Conservation (phyloP, 129 eudicot species). For the Lonicera japonica region DNA sequence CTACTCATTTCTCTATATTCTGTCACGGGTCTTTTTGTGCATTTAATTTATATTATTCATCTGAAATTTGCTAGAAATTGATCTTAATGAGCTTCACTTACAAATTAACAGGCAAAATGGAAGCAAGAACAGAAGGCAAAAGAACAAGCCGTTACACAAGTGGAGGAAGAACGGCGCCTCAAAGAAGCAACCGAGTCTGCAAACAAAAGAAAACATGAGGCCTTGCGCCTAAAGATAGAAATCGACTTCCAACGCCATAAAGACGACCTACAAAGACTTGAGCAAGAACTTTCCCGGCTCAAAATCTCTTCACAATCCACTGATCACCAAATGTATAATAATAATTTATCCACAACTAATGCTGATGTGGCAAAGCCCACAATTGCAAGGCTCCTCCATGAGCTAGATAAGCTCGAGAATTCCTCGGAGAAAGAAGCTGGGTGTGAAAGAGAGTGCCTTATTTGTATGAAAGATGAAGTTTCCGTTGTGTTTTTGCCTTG, state of each 20-base stretch:
- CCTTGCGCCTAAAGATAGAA: constrained; percentile 72
- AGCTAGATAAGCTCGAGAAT: constrained; percentile 49
- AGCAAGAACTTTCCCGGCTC: constrained; percentile 84
- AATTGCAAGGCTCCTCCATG: constrained; percentile 53
- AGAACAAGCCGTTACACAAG: constrained; percentile 50
- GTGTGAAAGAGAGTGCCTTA: constrained; percentile 56
- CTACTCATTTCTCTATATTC: no score
- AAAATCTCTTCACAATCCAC: constrained; percentile 36
- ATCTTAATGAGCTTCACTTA: neutral
- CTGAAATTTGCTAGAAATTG: no score
- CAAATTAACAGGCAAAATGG: constrained; percentile 63
- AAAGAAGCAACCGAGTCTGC: constrained; percentile 77
- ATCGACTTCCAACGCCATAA: constrained; percentile 95
- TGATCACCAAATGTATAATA: constrained; percentile 21
- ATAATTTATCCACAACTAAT: constrained; percentile 6
- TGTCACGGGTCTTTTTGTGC: no score
- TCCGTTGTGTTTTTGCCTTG: constrained; percentile 94
- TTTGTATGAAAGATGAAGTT: constrained; percentile 87
- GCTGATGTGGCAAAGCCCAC: constrained; percentile 21
- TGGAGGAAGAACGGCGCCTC: constrained; percentile 79
- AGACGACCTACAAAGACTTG: constrained; percentile 91
- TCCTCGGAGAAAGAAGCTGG: constrained; percentile 41
- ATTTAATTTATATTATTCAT: no score
- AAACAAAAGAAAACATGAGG: constrained; percentile 80
- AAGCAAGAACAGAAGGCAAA: constrained; percentile 74